phyloP scores from a whole-genome alignment of 2,329 filamentous ascomycete species.

The Penicillium sp. region DNA sequence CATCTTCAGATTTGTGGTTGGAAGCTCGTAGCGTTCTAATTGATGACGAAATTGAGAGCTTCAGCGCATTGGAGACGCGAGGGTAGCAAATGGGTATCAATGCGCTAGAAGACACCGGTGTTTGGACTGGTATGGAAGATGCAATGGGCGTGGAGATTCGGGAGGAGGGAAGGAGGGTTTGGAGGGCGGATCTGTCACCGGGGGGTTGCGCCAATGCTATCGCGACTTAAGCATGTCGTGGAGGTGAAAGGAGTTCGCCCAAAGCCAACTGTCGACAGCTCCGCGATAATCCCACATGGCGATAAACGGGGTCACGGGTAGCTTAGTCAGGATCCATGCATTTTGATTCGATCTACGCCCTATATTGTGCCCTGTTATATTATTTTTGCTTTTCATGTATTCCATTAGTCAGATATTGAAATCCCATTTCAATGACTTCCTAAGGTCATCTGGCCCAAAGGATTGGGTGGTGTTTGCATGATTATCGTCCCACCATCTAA shows the following conservation, averaged over 20 bases:
- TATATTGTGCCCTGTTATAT: background rate
- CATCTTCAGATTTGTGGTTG: conserved; percentile 25
- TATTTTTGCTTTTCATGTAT: too few relatives aligned
- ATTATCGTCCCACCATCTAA: too few relatives aligned
- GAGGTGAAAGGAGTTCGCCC: background rate
- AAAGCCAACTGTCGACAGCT: conserved; percentile 16
- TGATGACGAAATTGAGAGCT: background rate
- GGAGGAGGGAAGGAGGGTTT: too few relatives aligned
- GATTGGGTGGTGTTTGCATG: too few relatives aligned
- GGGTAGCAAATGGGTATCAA: conserved; percentile 6
- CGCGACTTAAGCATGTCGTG: background rate
- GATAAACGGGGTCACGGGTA: conserved; percentile 13
- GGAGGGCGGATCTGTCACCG: background rate
- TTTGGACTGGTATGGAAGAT: background rate
- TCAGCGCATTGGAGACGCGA: background rate
- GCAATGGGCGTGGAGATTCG: background rate
- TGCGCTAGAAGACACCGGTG: background rate
- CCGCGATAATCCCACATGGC: conserved; percentile 17
- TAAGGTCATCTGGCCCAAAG: too few relatives aligned
- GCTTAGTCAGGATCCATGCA: background rate
- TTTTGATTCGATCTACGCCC: background rate
- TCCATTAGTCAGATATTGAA: too few relatives aligned
- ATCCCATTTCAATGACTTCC: too few relatives aligned
- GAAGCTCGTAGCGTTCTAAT: background rate
- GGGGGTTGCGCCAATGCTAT: background rate